These are phyloP conservation scores for Bidens hawaiensis DNA, from an alignment of 140 eudicot genomes.

Conservation along the genomic window DNA sequence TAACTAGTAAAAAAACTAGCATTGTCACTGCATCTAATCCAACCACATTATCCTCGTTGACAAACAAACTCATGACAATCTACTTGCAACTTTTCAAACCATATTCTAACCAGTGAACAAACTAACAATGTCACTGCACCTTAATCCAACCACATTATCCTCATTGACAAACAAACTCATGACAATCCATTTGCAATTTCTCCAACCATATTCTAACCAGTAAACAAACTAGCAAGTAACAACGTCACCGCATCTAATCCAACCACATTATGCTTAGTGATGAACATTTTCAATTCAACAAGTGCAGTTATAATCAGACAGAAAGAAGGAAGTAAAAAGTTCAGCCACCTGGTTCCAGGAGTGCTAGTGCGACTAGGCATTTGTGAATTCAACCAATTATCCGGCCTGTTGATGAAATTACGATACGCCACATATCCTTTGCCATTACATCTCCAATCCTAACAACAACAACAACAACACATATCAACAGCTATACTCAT, in stretches of 20 bases:
- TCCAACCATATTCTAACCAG: neutral
- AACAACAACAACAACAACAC: constrained; percentile 21
- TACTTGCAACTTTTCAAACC: constrained; percentile 5
- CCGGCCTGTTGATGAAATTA: constrained; percentile 76
- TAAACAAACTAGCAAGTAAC: too few relatives aligned
- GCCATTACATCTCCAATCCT: constrained; percentile 97
- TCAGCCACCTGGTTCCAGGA: constrained; percentile 74
- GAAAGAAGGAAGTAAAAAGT: neutral
- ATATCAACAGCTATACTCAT: constrained; percentile 5
- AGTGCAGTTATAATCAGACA: neutral
- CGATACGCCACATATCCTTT: constrained; percentile 87
- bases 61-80: too few relatives aligned
- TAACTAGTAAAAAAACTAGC: too few relatives aligned
- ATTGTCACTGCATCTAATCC: too few relatives aligned
- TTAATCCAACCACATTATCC: constrained; percentile 7
- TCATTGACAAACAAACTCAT: neutral
- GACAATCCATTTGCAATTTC: neutral
- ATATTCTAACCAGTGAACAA: constrained; percentile 13
- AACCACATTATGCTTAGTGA: too few relatives aligned
- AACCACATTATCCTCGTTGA: too few relatives aligned
- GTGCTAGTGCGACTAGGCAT: constrained; percentile 64
- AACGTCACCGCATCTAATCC: too few relatives aligned
- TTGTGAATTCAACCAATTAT: constrained; percentile 67
- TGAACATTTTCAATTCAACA: neutral
- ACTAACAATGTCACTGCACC: constrained; percentile 8